Evolutionary conservation across 2,329 filamentous ascomycete genomes (phyloP), one percentile per base, ranked within the genome.

Genomic region (Xylariaceae sp.): DNA sequence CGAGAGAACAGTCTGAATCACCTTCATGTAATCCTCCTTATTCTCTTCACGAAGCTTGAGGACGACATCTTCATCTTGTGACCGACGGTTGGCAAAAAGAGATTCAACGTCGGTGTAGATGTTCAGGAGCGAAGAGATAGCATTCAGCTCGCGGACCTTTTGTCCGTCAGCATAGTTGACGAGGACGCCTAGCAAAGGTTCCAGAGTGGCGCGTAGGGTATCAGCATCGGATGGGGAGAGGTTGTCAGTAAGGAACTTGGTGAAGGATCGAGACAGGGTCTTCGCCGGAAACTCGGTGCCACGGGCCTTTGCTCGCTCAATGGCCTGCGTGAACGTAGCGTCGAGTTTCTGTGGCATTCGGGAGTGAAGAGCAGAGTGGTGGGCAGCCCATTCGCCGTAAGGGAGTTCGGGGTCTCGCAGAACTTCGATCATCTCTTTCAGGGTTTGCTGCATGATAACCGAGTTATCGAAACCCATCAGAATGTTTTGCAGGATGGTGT

Each of bases 291-390:
- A 99, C 71, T 99, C 94, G 8, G 83, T 80, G 61, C 89, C 86
- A 51, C 94, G 86, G 58, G 84, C 77, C 74, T 87, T 89, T 48
- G 92, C 86, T 61, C 89, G 88, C 60, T 97, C 93, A 55, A 97
- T 88, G 50, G 95, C 88, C 69, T 94, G 89, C 10, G 87, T 86
- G 66, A 99, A 88, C 65, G 85, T 86, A 18, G 85, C 75, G 68
- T 97, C 92, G 35, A 99, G 86, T 78, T 93, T 97, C 73, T 93
- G 88, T 0, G 94, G 94, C 89, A 97, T 99, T 69, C 94, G 89
- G 5, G 92, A 90, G 75, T 97, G 93, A n/a, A 99, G 84, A 18
- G 94, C 94, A 53, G 94, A 96, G 67, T 96, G 94, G 72, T 97
- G 92, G 4, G 93, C 89, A 64, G 89, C 92, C 90, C 93, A 99